These are phyloP conservation scores for Falciphora oryzae DNA, from an alignment of 2,329 filamentous ascomycete species.

Conservation along the genomic window DNA sequence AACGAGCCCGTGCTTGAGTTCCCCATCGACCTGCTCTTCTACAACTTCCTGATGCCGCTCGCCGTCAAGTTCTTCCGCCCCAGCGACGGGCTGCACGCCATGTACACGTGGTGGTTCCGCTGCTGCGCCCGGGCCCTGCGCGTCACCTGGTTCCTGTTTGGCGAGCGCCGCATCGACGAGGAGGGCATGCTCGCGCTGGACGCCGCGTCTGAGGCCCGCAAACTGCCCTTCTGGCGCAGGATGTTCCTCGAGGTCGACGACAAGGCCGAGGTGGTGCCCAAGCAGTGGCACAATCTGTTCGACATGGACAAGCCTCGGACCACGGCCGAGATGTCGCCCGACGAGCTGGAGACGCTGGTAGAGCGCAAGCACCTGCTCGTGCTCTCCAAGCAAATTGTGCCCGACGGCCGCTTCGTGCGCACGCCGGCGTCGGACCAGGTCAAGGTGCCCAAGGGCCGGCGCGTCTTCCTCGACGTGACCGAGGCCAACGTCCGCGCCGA, in stretches of 20 bases:
- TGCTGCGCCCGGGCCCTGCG: constrained; percentile 74
- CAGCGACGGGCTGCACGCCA: constrained; percentile 71
- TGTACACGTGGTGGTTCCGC: constrained; percentile 97
- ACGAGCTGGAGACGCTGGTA: constrained; percentile 31
- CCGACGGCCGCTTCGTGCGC: constrained; percentile 77
- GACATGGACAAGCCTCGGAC: constrained; percentile 33
- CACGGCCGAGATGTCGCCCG: constrained; percentile 32
- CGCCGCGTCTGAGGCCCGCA: constrained; percentile 24
- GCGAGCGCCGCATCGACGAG: constrained; percentile 73
- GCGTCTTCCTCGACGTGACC: constrained; percentile 74
- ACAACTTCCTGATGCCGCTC: constrained; percentile 92
- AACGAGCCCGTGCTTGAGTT: constrained; percentile 92
- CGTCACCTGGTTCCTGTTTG: constrained; percentile 89
- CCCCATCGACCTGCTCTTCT: constrained; percentile 87
- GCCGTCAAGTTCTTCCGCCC: constrained; percentile 80
- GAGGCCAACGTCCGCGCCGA: constrained; percentile 61
- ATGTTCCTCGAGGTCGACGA: constrained; percentile 42
- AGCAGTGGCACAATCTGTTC: constrained; percentile 53
- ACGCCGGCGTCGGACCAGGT: constrained; percentile 95
- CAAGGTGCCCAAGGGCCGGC: constrained; percentile 77
- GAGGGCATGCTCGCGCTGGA: constrained; percentile 60
- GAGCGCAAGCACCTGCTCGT: constrained; percentile 40
- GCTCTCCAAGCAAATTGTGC: constrained; percentile 47
- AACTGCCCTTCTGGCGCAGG: constrained; percentile 33
- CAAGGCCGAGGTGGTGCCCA: constrained; percentile 37